A percentile compares a stretch with the other conserved stretches of the same genome.
phyloP scores from a whole-genome alignment of 139 green algal genomes.

The Coccomyxa sp. region DNA sequence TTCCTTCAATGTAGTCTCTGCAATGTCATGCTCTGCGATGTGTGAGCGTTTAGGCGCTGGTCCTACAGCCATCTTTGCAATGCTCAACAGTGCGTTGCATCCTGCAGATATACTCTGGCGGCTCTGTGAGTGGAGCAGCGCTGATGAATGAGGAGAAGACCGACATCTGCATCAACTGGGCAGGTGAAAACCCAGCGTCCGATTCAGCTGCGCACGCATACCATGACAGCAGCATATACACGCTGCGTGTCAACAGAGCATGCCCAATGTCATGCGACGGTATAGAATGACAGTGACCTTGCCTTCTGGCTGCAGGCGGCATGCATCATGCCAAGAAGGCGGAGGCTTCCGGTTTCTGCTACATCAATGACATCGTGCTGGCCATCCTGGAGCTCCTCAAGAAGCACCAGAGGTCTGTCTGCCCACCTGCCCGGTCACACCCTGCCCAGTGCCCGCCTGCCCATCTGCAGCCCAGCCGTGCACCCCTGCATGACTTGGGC shows the following conservation, averaged over 20 bases:
- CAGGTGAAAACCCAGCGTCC: slow-evolving; percentile 15
- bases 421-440: background rate
- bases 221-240: background rate
- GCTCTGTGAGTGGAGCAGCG: slow-evolving; percentile 83
- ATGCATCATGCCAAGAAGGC: slow-evolving; percentile 97
- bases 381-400: slow-evolving; percentile 95
- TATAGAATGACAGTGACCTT: background rate
- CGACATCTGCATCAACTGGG: slow-evolving; percentile 96
- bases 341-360: slow-evolving; percentile 88
- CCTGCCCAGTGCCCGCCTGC: no score
- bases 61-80: no score
- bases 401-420: slow-evolving; percentile 47
- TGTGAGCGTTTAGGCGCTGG: no score
- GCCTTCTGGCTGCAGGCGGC: slow-evolving; percentile 53
- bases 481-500: no score
- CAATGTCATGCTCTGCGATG: no score
- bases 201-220: background rate
- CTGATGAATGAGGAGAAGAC: slow-evolving; percentile 80
- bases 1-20: no score
- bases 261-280: background rate
- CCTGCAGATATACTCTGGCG: slow-evolving; percentile 80
- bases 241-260: background rate
- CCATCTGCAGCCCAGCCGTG: no score
- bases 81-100: no score
- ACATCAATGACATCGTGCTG: slow-evolving; percentile 99